phyloP scores from a whole-genome alignment of 345 rosid genomes.

The Salix koriyanagi region DNA sequence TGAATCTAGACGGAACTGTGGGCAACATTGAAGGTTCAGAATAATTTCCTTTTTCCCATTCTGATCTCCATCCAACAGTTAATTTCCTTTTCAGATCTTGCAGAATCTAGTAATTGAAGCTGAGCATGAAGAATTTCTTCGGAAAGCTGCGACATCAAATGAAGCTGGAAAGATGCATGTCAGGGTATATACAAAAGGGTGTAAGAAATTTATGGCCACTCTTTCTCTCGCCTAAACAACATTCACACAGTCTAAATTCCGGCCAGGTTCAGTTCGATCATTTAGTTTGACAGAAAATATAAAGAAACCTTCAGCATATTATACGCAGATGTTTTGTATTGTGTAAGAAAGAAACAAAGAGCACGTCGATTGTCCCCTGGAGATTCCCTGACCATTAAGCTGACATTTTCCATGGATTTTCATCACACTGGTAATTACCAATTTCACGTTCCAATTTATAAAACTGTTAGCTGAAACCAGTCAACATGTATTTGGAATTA shows the following conservation, averaged over 20 bases:
- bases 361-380: neutral
- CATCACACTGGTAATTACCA: too few species aligned
- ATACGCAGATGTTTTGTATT: neutral
- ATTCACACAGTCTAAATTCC: neutral
- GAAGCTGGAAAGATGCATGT: neutral
- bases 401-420: too few species aligned
- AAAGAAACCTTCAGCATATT: neutral
- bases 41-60: neutral
- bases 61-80: neutral
- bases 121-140: too few species aligned
- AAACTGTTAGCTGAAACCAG: too few species aligned
- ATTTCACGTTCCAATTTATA: too few species aligned
- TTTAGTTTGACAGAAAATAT: neutral
- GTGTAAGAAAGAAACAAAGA: neutral
- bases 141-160: neutral
- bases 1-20: neutral
- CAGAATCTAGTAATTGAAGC: neutral
- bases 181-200: neutral
- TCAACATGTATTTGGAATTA: too few species aligned
- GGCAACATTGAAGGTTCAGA: neutral
- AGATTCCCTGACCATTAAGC: neutral
- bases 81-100: neutral
- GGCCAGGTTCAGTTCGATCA: neutral
- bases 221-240: neutral
- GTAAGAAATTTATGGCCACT: neutral